These are phyloP conservation scores for Pisolithus thermaeus DNA, from an alignment of 1,284 basidiomycete species.

Conservation along the genomic window DNA sequence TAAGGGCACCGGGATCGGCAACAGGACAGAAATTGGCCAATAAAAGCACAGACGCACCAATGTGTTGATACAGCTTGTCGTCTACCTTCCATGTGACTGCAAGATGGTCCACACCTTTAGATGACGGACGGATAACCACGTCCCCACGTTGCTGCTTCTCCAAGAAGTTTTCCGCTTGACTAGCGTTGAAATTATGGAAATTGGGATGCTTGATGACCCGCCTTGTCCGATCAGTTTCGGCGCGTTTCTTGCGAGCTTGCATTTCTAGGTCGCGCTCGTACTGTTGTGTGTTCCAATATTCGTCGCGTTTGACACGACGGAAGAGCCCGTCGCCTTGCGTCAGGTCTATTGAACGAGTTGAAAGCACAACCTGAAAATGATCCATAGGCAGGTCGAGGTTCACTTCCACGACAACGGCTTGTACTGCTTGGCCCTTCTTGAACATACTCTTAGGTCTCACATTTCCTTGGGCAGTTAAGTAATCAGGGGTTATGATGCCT, in stretches of 20 bases:
- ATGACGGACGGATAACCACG: constrained; percentile 90
- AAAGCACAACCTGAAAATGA: constrained; percentile 71
- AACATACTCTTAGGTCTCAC: constrained; percentile 45
- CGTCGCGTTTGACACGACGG: constrained; percentile 57
- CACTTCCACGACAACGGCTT: constrained; percentile 74
- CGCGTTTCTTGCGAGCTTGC: constrained; percentile 64
- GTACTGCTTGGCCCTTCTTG: constrained; percentile 74
- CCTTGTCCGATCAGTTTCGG: constrained; percentile 71
- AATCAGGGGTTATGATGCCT: constrained; percentile 53
- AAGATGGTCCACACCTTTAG: constrained; percentile 89
- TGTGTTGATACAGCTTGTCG: constrained; percentile 94
- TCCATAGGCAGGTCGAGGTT: constrained; percentile 60
- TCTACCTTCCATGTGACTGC: constrained; percentile 99
- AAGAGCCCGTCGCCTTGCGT: constrained; percentile 58
- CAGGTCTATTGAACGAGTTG: constrained; percentile 70
- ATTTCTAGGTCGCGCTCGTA: constrained; percentile 70
- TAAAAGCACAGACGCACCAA: constrained; percentile 51
- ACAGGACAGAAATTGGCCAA: constrained; percentile 1
- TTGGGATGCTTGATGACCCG: constrained; percentile 97
- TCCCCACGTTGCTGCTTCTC: constrained; percentile 91
- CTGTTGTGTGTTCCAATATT: constrained; percentile 63
- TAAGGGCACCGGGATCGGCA: constrained; percentile 26
- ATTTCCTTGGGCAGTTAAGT: constrained; percentile 46
- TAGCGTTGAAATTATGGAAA: constrained; percentile 94
- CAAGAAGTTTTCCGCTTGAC: constrained; percentile 86